These are phyloP conservation scores for Lichtheimia corymbifera DNA, from an alignment of 371 early-diverging fungal species.

Conservation along the genomic window DNA sequence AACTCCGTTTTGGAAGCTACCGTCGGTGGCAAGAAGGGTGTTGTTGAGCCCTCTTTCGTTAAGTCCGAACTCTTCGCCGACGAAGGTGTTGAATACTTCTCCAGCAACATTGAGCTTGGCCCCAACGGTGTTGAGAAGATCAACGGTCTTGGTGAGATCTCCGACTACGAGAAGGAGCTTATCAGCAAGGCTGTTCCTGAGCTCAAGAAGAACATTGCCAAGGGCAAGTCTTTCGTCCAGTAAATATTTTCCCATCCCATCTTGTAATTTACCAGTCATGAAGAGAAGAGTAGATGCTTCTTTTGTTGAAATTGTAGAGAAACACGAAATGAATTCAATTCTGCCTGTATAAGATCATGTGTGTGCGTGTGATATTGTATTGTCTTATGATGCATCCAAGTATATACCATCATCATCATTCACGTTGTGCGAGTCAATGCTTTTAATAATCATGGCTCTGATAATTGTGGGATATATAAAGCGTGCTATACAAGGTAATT, in stretches of 20 bases:
- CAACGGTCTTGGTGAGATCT: conserved; percentile 84
- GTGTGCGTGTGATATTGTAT: too few species aligned
- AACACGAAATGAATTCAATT: background rate
- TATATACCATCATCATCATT: too few species aligned
- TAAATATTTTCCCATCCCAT: conserved; percentile 19
- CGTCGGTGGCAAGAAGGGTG: conserved; percentile 82
- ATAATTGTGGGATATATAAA: too few species aligned
- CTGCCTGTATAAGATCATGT: too few species aligned
- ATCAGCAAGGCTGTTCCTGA: conserved; percentile 87
- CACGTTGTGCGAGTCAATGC: too few species aligned
- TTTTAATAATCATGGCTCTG: too few species aligned
- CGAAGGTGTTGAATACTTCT: conserved; percentile 88
- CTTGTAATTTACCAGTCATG: background rate
- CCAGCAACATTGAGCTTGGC: conserved; percentile 94
- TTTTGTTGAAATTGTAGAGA: conserved; percentile 2
- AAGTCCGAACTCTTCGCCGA: conserved; percentile 74
- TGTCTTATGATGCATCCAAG: too few species aligned
- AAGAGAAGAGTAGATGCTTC: background rate
- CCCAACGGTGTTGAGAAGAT: conserved; percentile 91
- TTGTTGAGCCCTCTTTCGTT: conserved; percentile 95
- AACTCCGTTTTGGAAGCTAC: conserved; percentile 90
- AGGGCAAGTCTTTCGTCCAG: conserved; percentile 73
- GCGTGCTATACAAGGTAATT: too few species aligned
- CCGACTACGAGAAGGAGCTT: conserved; percentile 90
- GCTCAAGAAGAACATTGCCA: conserved; percentile 92